Percentiles rank a stretch among this genome's conserved stretches.
phyloP scores from a whole-genome alignment of 1,284 basidiomycete genomes.

The Tilletiopsis washingtonensis region DNA sequence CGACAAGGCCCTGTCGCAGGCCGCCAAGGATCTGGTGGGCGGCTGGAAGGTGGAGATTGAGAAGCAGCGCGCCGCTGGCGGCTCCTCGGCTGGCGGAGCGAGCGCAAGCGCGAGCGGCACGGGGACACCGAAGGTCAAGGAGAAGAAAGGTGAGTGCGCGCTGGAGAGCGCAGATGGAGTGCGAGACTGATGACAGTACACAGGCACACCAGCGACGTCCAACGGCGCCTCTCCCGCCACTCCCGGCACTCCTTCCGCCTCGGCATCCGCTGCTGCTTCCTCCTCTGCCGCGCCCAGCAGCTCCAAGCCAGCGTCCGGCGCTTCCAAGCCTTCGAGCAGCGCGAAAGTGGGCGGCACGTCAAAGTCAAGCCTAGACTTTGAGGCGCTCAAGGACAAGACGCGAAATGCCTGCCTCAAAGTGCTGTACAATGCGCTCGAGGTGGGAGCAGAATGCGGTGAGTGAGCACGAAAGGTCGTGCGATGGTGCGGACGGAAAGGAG shows the following conservation, averaged over 20 bases:
- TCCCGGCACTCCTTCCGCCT: background rate
- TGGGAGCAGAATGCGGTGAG: constrained; percentile 12
- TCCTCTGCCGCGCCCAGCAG: background rate
- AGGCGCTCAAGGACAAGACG: constrained; percentile 53
- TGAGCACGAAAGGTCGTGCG: too few relatives aligned
- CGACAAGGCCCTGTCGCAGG: constrained; percentile 64
- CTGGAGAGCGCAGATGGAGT: too few relatives aligned
- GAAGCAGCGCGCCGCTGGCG: constrained; percentile 36
- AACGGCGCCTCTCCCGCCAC: background rate
- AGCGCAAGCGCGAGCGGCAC: constrained; percentile 51
- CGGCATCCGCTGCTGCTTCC: constrained; percentile 8
- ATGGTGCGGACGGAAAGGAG: too few relatives aligned
- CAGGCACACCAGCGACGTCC: constrained; percentile 8
- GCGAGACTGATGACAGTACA: too few relatives aligned
- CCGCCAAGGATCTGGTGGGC: constrained; percentile 83
- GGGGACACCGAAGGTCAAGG: constrained; percentile 43
- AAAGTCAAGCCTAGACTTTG: constrained; percentile 32
- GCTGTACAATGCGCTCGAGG: constrained; percentile 76
- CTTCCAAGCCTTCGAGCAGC: too few relatives aligned
- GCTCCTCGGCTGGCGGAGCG: constrained; percentile 3
- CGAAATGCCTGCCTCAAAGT: constrained; percentile 83
- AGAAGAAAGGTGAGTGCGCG: constrained; percentile 39
- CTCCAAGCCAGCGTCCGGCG: constrained; percentile 6
- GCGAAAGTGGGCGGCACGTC: constrained; percentile 2
- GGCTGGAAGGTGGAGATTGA: constrained; percentile 42